Evolutionary conservation across 2,329 filamentous ascomycete species (phyloP), one percentile per base, ranked within the genome.

Genomic region (Delphinella strobiligena): DNA sequence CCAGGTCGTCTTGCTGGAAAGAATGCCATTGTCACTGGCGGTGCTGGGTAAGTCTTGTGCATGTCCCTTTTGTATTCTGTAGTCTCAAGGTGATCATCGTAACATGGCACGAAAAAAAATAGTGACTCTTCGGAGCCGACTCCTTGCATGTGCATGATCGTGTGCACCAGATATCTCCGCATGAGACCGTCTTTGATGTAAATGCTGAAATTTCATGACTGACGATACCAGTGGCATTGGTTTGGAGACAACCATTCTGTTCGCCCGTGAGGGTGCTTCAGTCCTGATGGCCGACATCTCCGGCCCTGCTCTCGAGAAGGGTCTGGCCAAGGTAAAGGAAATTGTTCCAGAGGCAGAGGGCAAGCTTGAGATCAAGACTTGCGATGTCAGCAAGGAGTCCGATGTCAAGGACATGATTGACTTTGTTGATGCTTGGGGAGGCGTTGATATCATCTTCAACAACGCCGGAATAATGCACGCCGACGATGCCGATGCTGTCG

Each of bases 391-490:
- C 59, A 88, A 87, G 54, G 88, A 95, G 60, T 62, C 72, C 45
- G 75, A 91, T 41, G 78, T 95, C 22, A 66, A 86, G 54, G 75
- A 78, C 41, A 76, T 82, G 58, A 70, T 94, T 38, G 80, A 83
- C 50, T 64, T 73, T 8, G 66, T 89, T 42, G 88, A 95, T 61
- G 58, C 74, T 42, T 93, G 84, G 82, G 88, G 88, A 55, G 88
- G 88, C 33, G 64, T 91, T 3, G 88, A 95, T 59, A 70, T 94
- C 56, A 84, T 94, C 53, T 95, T 94, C 78, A 95, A 95, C 76
- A 95, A 95, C 61, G 88, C 88, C 17, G 88, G 88, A 40, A 95
- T 95, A 62, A 95, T 95, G 88, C 88, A 94, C 66, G 79, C 77
- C 35, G 71, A 81, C 42, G 66, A 70, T 45, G 66, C 63, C 29